Base-by-base conservation (phyloP, 2,329 filamentous ascomycete genomes). In the Celoporthe dispersa region DNA sequence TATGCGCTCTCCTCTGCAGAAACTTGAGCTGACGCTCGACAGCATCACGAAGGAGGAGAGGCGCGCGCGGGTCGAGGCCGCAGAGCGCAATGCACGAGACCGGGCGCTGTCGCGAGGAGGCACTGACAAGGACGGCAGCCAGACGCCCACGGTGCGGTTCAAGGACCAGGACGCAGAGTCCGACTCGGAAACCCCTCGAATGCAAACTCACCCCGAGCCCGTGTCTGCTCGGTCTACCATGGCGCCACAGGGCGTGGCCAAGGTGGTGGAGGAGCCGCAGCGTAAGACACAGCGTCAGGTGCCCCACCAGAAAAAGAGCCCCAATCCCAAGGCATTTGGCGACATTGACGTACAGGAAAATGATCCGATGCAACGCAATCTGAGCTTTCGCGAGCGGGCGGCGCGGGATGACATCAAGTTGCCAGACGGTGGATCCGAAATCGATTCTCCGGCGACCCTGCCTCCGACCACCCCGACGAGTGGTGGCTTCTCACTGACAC, bases 1-100 rank as follows among this genome's bases (percentile, higher is more conserved):
- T 69, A 92, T 97, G 78, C 90, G 92, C 76, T 98, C 95, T 73
- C 96, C 97, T 66, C 86, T 99, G 66, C 95, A 99, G 80, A 96
- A 91, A 83, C 88, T 99, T 74, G 95, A 99, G 83, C 89, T 93
- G 77, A 96, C 93, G 76, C 87, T 98, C 77, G 92, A 92, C 80
- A 94, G 92, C 81, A 95, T 98, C 80, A 97, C 92, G 79, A 98
- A 98, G 80, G 94, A 98, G 81, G 94, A 98, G 81, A 97, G 97
- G 80, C 88, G 95, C 73, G 94, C 94, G 11, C 88, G 93, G 62
- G 89, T 95, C 5, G 88, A 94, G 78, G 92, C 95, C 75, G 94
- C 94, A 7, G 95, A 98, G 79, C 86, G 90, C 74, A 87, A 88
- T 59, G 87, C 91, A 25, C 88, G 90, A 74, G 90, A 95, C 76